Evolutionary conservation across 169 alveolate genomes (phyloP), one percentile per base, ranked within the genome.

Genomic region (Theileria annulata): DNA sequence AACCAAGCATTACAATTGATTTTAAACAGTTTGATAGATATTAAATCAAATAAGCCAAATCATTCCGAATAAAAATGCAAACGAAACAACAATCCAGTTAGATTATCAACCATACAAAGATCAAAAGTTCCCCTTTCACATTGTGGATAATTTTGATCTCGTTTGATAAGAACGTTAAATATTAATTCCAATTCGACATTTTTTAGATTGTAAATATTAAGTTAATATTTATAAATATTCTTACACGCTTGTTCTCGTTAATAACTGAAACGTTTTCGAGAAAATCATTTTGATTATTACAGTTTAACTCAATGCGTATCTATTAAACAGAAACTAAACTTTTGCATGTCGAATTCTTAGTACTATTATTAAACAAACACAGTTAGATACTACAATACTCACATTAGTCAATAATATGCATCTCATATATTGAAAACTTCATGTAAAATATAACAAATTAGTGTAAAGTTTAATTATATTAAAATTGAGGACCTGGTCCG

Each of bases 401-500:
- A 42, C 51, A 10, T 42, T 42, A 42, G 51, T 42, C 13, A 42
- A 42, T 42, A 3, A 42, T 10, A 3, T 42, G 13, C 51, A 10
- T 10, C 6, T 35, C 47, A 35, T 35, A 35, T 8, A 42, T 42
- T 42, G 51, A 42, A 35, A 42, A 42, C 51, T 42, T 42, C 6
- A 42, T 42, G 51, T 42, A 42, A 42, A 42, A 42, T 17, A 8
- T 42, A 42, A 8, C 13, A 12, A 42, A 42, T 12, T 42, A 42
- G 13, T 42, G 51, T 12, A 42, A 42, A 42, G 0, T 2, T 42
- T 8, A 10, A 42, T 42, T 64, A 64, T 2, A 25, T 64, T 64
- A 64, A 64, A 64, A 19, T 6, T 47, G 62, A 0, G 54, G 62
- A 19, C 62, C 54, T 33, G 82, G 51, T 27, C 59, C 66, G 10